These are phyloP conservation scores for Saccharum spontaneum DNA, from an alignment of 176 grass and related monocot species.

Conservation along the genomic window DNA sequence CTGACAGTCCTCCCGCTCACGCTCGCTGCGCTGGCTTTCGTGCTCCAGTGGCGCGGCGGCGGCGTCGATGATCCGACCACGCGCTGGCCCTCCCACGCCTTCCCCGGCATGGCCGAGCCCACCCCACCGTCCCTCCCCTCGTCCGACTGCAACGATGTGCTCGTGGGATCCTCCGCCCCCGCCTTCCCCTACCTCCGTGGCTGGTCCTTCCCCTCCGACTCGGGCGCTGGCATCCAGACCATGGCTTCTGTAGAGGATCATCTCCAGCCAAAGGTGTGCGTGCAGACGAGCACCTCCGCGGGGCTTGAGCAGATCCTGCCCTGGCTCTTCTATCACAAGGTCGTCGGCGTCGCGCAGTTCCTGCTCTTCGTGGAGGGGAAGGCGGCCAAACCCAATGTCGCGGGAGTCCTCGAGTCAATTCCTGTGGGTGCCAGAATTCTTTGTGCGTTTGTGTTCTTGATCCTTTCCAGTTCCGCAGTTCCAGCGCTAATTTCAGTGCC, in stretches of 20 bases:
- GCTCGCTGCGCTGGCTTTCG: slow-evolving; percentile 67
- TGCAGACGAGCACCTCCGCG: slow-evolving; percentile 83
- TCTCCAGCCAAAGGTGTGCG: slow-evolving; percentile 80
- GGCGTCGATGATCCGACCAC: slow-evolving; percentile 63
- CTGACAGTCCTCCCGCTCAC: slow-evolving; percentile 66
- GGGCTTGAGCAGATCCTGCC: slow-evolving; percentile 91
- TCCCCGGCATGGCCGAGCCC: slow-evolving; percentile 63
- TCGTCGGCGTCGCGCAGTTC: slow-evolving; percentile 78
- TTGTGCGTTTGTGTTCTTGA: neutral
- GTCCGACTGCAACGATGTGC: slow-evolving; percentile 19
- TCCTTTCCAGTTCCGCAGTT: neutral
- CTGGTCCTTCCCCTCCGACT: slow-evolving; percentile 70
- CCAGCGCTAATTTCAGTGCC: neutral
- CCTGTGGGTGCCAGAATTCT: slow-evolving; percentile 39
- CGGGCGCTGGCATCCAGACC: slow-evolving; percentile 46
- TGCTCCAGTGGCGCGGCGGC: slow-evolving; percentile 87
- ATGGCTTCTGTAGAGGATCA: slow-evolving; percentile 33
- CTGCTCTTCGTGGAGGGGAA: slow-evolving; percentile 92
- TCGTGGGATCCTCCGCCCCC: slow-evolving; percentile 30
- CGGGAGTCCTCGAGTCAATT: slow-evolving; percentile 84
- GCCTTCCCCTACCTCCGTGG: slow-evolving; percentile 75
- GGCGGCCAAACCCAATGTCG: slow-evolving; percentile 72
- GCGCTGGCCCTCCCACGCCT: slow-evolving; percentile 59
- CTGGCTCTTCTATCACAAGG: slow-evolving; percentile 97
- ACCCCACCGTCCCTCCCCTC: slow-evolving; percentile 33